These are phyloP conservation scores for Annulohypoxylon nitens DNA, from an alignment of 495 filamentous ascomycete species.

Conservation along the genomic window DNA sequence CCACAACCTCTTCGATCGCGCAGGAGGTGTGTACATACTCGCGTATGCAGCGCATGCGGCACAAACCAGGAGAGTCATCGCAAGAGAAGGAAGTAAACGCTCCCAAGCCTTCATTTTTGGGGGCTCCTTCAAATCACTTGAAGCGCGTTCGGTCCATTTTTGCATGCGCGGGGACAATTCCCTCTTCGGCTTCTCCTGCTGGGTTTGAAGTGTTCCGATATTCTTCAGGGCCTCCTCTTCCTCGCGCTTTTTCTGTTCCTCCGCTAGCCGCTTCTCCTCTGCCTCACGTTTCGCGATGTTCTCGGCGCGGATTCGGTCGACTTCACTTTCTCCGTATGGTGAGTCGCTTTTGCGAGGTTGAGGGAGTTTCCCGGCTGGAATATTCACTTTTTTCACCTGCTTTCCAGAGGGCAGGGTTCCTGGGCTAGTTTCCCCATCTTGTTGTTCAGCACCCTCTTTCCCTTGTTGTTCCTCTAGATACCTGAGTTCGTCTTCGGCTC, in stretches of 20 bases:
- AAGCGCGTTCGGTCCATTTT: slow-evolving; percentile 53
- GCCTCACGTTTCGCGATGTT: slow-evolving; percentile 58
- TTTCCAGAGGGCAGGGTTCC: slow-evolving; percentile 60
- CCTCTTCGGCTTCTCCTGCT: slow-evolving; percentile 42
- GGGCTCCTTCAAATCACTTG: slow-evolving; percentile 59
- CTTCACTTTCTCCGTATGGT: slow-evolving; percentile 61
- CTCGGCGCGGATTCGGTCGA: slow-evolving; percentile 64
- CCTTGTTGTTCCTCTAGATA: slow-evolving; percentile 69
- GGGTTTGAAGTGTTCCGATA: slow-evolving; percentile 64
- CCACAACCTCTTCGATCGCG: slow-evolving; percentile 69
- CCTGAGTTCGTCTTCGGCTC: slow-evolving; percentile 69
- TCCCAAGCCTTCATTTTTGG: slow-evolving; percentile 64
- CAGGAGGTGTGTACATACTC: slow-evolving; percentile 72
- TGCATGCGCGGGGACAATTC: slow-evolving; percentile 55
- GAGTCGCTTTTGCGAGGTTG: slow-evolving; percentile 45
- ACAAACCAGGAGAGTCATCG: slow-evolving; percentile 67
- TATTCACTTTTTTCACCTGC: slow-evolving; percentile 50
- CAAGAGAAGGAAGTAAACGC: slow-evolving; percentile 74
- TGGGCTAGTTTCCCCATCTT: slow-evolving; percentile 31
- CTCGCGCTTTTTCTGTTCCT: slow-evolving; percentile 61
- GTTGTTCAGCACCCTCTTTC: slow-evolving; percentile 46
- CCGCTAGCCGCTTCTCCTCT: slow-evolving; percentile 52
- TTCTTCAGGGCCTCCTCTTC: slow-evolving; percentile 68
- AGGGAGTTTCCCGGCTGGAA: slow-evolving; percentile 42
- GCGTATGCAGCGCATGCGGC: slow-evolving; percentile 67